Base-by-base conservation (phyloP, 169 alveolate species). In the Babesia divergens region DNA sequence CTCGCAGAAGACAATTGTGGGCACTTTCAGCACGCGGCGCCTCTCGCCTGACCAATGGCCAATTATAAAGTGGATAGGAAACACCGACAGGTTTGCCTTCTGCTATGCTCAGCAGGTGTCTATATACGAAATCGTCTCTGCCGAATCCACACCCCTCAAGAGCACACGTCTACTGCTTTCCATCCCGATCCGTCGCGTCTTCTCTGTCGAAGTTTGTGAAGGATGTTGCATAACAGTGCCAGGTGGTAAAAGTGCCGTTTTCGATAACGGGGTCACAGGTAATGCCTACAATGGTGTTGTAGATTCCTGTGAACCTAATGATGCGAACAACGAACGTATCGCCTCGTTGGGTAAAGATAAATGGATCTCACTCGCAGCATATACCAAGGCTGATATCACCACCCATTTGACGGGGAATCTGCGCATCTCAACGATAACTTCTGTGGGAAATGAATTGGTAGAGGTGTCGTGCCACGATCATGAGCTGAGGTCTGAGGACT, bases 21-120 rank as follows among this genome's bases (percentile, higher is more conserved):
- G 82, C 22, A 77, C 74, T 24, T 77, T 77, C 44, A 53, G 64
- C 69, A 77, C 82, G 0, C 75, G 74, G 26, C 71, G 82, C 16
- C 31, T 77, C 32, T 67, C 76, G 16, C 86, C 86, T 3, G 86
- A 77, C 16, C 86, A 77, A 59, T 77, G 86, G 86, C 86, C 86
- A 9, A 46, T 77, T 7, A 77, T 66, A 47, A 77, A 77, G 58
- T 77, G 86, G 86, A 43, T 77, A 16, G 86, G 86, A 9, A 11
- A 40, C 35, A 40, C 65, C 32, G 86, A 77, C 54, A 77, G 38
- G 32, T 77, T 77, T 20, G 76, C 65, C 9, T 40, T 47, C 26
- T 77, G 82, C 60, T 65, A 60, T 43, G 60, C 55, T 29, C 81
- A 77, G 29, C 82, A 77, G 65, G 76, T 77, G 38, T 50, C 67